These are phyloP conservation scores for Lobosporangium transversale DNA, from an alignment of 192 early-diverging fungal genomes.

Conservation along the genomic window DNA sequence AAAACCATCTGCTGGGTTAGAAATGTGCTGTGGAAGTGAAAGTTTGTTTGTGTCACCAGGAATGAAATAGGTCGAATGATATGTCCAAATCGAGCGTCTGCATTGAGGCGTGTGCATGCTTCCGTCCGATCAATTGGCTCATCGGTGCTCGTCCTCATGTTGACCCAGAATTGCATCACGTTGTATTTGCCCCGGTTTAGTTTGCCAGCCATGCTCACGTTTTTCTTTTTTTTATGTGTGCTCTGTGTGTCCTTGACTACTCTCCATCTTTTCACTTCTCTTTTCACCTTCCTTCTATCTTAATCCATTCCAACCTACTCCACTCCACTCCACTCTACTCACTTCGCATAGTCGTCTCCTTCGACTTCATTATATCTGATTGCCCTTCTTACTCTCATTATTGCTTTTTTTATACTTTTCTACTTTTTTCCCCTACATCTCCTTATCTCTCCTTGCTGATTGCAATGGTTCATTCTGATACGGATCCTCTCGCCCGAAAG, in stretches of 20 bases:
- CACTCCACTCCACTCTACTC: not conserved
- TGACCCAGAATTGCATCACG: conserved; percentile 42
- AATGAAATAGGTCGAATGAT: not conserved
- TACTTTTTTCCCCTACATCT: not conserved
- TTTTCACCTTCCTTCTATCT: not conserved
- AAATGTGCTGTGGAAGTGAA: not conserved
- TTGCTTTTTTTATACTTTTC: conserved; percentile 1
- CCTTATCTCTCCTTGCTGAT: not conserved
- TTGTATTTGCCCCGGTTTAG: conserved; percentile 2
- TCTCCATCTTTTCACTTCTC: not conserved
- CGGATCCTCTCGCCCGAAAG: conserved; percentile 15
- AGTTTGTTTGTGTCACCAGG: not conserved
- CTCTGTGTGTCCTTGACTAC: not conserved
- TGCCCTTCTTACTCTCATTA: not conserved
- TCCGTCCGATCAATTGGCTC: conserved; percentile 37
- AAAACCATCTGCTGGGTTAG: not conserved
- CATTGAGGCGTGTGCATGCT: conserved; percentile 26
- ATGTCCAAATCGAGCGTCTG: conserved; percentile 23
- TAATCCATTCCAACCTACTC: not conserved
- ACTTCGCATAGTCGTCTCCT: not conserved
- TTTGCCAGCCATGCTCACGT: not conserved
- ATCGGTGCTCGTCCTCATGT: conserved; percentile 15
- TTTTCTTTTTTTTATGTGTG: not conserved
- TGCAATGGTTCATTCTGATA: conserved; percentile 23
- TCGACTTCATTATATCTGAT: not conserved